Base-by-base conservation (phyloP, 2,329 filamentous ascomycete species). In the Aciculosporium take region DNA sequence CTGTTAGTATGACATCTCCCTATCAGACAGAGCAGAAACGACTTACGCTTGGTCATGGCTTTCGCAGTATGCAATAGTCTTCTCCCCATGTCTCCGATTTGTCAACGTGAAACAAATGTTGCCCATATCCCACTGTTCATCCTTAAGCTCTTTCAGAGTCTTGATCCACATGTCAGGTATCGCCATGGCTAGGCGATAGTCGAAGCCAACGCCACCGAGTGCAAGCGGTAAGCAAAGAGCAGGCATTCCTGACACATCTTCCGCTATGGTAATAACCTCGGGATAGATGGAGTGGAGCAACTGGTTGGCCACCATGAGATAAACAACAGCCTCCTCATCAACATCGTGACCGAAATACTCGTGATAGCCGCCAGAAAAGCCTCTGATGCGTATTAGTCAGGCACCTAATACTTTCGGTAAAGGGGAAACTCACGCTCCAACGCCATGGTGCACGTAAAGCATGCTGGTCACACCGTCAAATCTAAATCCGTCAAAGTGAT, bases 141-240 rank as follows among this genome's bases (percentile, higher is more conserved):
- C 91, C 55, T 82, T 73, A 59, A 86, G 79, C 64, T 98, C 91
- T 62, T 98, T 98, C 46, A 96, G 63, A 57, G 93, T 85, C 66
- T 98, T 98, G 71, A 98, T 98, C 78, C 93, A 98, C 77, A 98
- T 84, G 60, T 98, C 91, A 4, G 91, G 91, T 47, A 98, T 79
- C 4, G 91, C 91, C 91, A 98, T 98, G 42, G 88, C 88, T 25
- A 98, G 76, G 50, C 91, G 79, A 62, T 98, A 98, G 64, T 98
- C 91, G 58, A 98, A 98, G 21, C 91, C 91, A 51, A 96, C 78
- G 47, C 91, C 91, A 15, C 91, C 91, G 2, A 95, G 69, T 1
- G 82, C 80, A 30, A 95, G 68, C 6, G 84, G 79, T 29, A 98
- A 63, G 61, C 91, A 96, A 37, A 98, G 69, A n/a, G 87, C 89